Conservation (phyloP, 2,329 filamentous ascomycete genomes). For the Fusarium sp. region DNA sequence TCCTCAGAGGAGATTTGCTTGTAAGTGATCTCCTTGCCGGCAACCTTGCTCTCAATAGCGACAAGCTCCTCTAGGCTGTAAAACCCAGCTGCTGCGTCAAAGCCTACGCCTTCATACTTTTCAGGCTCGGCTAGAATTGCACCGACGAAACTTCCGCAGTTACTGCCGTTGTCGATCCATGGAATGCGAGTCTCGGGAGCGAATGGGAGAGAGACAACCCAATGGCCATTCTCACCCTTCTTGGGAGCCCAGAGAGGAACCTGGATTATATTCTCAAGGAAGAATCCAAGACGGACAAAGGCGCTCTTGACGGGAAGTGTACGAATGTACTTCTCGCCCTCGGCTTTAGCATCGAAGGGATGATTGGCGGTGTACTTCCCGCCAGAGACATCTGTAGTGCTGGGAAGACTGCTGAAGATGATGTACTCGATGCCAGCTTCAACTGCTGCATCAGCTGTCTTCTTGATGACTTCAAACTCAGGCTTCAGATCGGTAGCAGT, state of each 20-base stretch:
- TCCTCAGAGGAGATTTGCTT: slow-evolving; percentile 32
- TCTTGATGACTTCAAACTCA: slow-evolving; percentile 50
- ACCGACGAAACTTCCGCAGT: slow-evolving; percentile 55
- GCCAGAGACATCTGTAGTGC: slow-evolving; percentile 46
- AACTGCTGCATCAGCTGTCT: slow-evolving; percentile 50
- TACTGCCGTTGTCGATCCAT: slow-evolving; percentile 52
- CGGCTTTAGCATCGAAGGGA: slow-evolving; percentile 62
- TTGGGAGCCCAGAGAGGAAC: slow-evolving; percentile 41
- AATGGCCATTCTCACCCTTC: slow-evolving; percentile 42
- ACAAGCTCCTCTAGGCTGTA: slow-evolving; percentile 50
- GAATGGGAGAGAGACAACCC: slow-evolving; percentile 33
- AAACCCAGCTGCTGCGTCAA: slow-evolving; percentile 54
- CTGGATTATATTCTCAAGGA: slow-evolving; percentile 51
- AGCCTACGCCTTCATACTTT: slow-evolving; percentile 51
- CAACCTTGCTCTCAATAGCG: slow-evolving; percentile 48
- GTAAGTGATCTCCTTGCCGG: slow-evolving; percentile 47
- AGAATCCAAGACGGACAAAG: slow-evolving; percentile 52
- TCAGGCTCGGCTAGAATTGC: slow-evolving; percentile 54
- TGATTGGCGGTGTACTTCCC: slow-evolving; percentile 45
- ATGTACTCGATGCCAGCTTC: slow-evolving; percentile 49
- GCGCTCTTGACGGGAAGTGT: slow-evolving; percentile 53
- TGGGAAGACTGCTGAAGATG: slow-evolving; percentile 51
- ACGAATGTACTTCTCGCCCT: slow-evolving; percentile 61
- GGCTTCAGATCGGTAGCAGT: slow-evolving; percentile 44
- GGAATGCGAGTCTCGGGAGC: slow-evolving; percentile 48